Conservation (phyloP, 2,329 filamentous ascomycete species). For the Cyphellophora attinorum region DNA sequence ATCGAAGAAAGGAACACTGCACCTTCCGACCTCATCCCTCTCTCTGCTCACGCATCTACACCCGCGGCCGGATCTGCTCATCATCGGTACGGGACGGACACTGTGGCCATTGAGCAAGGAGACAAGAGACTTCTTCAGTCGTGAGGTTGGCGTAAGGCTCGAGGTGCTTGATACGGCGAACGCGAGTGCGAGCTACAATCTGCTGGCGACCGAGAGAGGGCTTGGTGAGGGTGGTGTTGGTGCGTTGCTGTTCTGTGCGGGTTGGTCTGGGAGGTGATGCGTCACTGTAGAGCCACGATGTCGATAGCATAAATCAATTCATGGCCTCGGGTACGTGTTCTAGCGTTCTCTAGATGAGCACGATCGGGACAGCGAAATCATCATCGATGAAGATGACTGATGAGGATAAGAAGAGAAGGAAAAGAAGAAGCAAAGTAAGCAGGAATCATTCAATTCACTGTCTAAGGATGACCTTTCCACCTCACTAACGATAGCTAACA, state of each 20-base stretch:
- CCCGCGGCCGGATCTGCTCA: constrained; percentile 59
- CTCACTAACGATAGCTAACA: no score
- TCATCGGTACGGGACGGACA: constrained; percentile 72
- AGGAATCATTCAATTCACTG: no score
- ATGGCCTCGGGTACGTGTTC: no score
- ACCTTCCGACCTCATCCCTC: constrained; percentile 10
- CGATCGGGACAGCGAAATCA: no score
- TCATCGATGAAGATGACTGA: no score
- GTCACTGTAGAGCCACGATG: no score
- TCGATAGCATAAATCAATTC: no score
- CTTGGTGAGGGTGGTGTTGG: constrained; percentile 61
- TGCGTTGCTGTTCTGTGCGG: constrained; percentile 76
- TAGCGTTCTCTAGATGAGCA: no score
- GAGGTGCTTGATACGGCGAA: constrained; percentile 90
- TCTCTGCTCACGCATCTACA: constrained; percentile 15
- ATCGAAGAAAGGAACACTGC: constrained; percentile 7
- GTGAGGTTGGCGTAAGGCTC: constrained; percentile 63
- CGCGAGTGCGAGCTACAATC: constrained; percentile 86
- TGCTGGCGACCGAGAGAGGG: constrained; percentile 88
- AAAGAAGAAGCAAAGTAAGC: no score
- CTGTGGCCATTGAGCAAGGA: constrained; percentile 68
- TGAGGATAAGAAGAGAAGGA: no score
- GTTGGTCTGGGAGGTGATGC: constrained; percentile 59
- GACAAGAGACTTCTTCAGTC: constrained; percentile 60
- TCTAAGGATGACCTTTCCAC: no score